A percentile compares a stretch with the other conserved stretches of the same genome.
Evolutionary conservation across 1,284 basidiomycete species (phyloP).

Genomic region (Grifola frondosa): DNA sequence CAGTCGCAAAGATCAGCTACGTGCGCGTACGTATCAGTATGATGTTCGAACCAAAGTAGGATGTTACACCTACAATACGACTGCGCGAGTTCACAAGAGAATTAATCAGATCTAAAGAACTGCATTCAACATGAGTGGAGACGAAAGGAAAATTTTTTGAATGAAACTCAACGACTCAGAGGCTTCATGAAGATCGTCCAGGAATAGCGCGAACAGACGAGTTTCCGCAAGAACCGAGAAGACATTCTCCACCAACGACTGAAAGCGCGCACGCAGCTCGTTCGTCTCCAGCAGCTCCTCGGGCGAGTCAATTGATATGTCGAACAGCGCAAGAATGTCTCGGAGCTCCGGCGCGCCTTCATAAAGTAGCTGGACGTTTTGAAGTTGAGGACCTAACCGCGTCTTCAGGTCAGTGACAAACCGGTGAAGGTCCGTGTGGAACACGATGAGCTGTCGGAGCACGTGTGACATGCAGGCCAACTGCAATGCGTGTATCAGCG

Average conservation of each 20-base stretch:
- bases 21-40: constrained; percentile 1
- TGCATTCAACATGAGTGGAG: constrained; percentile 22
- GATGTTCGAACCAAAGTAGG: neutral
- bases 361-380: constrained; percentile 66
- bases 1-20: constrained; percentile 64
- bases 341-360: constrained; percentile 66
- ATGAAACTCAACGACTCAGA: constrained; percentile 57
- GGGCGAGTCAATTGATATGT: constrained; percentile 50
- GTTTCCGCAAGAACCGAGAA: constrained; percentile 68
- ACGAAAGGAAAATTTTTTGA: constrained; percentile 1
- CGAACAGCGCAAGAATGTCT: constrained; percentile 57
- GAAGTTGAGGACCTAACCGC: constrained; percentile 63
- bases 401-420: constrained; percentile 59
- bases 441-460: constrained; percentile 69
- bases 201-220: constrained; percentile 62
- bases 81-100: constrained; percentile 63
- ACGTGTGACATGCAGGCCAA: constrained; percentile 66
- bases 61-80: constrained; percentile 47
- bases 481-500: constrained; percentile 31
- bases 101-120: constrained; percentile 62
- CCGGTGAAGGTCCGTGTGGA: constrained; percentile 65
- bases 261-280: constrained; percentile 66
- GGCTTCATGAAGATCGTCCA: constrained; percentile 73
- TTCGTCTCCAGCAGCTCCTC: constrained; percentile 53
- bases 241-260: constrained; percentile 65